Base-by-base conservation (phyloP, 2,329 filamentous ascomycete genomes). In the Stemphylium lycopersici region DNA sequence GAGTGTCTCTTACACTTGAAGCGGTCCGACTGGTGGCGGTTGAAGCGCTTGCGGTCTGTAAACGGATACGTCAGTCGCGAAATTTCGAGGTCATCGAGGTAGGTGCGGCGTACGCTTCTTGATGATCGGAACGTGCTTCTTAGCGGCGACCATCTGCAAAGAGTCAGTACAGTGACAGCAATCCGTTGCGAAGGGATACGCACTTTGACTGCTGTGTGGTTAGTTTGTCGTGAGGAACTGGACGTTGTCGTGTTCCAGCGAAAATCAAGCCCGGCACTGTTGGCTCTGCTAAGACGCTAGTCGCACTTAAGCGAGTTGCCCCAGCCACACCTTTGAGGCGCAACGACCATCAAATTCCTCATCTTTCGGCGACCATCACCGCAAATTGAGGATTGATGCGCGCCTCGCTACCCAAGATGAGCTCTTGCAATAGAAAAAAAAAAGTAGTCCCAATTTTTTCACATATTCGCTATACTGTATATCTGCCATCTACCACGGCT, bases 61-160 rank as follows among this genome's bases (percentile, higher is more conserved):
- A 70, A 70, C 59, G 52, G 57, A 55, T 56, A 55, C 62, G 70
- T 76, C 68, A 75, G 71, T 71, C 64, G 52, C 56, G 65, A 61
- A 66, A 63, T 63, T 66, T 70, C 60, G 56, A 59, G 20, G 42
- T 62, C 56, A 58, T 37, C 38, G 60, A 58, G 56, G 59, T 51
- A 47, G 66, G 49, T 52, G 43, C 57, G 57, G 92, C 91, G 79
- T 93, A 96, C 92, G 92, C 92, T 99, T 99, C 91, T 99, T 99
- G 79, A 99, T 91, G 87, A 99, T 99, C 78, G 93, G 89, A 79
- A 98, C 88, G 84, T 98, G 95, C 87, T 96, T 96, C 90, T 96
- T 96, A 83, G 93, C 90, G 89, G 93, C 87, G 87, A 93, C 92
- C 95, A 98, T 98, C 93, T 93, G 63, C 16, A 41, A 15, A 29